Evolutionary conservation across 768 basidiomycete genomes (phyloP).

Genomic region (Pisolithus orientalis): DNA sequence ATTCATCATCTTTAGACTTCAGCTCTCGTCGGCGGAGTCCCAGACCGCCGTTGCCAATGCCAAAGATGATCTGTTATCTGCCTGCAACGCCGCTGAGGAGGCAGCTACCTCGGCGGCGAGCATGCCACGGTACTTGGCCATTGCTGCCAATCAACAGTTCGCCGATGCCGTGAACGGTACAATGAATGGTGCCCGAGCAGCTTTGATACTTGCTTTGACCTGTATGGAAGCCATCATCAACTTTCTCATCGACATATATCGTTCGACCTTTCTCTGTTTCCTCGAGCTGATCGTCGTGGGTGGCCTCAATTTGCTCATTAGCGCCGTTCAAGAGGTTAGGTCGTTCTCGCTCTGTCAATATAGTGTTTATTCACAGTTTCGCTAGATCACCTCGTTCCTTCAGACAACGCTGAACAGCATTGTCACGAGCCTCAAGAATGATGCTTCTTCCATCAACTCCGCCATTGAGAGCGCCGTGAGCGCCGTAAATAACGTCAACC

Average conservation of each 20-base stretch:
- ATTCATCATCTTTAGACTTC: conserved; percentile 80
- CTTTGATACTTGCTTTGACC: conserved; percentile 70
- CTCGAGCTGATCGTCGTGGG: conserved; percentile 85
- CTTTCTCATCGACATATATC: conserved; percentile 88
- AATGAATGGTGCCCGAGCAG: conserved; percentile 67
- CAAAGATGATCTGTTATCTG: conserved; percentile 70
- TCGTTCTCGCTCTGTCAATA: not conserved
- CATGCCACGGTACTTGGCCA: conserved; percentile 83
- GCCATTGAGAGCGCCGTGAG: conserved; percentile 58
- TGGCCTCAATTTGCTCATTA: conserved; percentile 71
- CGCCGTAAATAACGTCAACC: conserved; percentile 71
- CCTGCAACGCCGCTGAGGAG: conserved; percentile 79
- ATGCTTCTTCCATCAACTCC: conserved; percentile 62
- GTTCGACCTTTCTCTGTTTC: conserved; percentile 91
- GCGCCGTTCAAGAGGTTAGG: conserved; percentile 76
- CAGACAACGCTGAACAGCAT: conserved; percentile 51
- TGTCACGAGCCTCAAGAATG: conserved; percentile 66
- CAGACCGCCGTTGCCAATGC: conserved; percentile 62
- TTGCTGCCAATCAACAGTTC: conserved; percentile 77
- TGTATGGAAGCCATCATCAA: conserved; percentile 84
- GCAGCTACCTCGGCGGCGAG: conserved; percentile 80
- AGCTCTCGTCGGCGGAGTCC: conserved; percentile 64
- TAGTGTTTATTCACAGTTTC: conserved; percentile 7
- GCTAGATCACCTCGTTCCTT: conserved; percentile 68
- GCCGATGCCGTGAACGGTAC: conserved; percentile 73